Percentiles rank a stretch among this genome's conserved stretches.
Conservation (phyloP, 2,329 filamentous ascomycete genomes). For the Epichloe gansuensis region DNA sequence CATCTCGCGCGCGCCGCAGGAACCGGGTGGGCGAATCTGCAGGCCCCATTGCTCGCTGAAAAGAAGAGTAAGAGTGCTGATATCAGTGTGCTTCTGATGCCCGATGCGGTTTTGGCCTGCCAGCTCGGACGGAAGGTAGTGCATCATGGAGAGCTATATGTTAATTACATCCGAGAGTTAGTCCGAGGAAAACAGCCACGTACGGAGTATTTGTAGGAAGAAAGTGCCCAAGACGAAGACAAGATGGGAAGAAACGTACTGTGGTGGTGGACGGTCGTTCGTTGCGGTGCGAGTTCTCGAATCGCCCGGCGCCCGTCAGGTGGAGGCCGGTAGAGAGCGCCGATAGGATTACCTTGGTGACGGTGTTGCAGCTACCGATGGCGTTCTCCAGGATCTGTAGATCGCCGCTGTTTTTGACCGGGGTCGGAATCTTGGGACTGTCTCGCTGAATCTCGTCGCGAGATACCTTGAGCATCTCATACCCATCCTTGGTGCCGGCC, state of each 20-base stretch:
- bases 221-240: too few relatives aligned
- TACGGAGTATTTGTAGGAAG: too few relatives aligned
- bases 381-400: slow-evolving; percentile 36
- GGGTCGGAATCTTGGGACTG: slow-evolving; percentile 32
- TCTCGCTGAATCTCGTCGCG: slow-evolving; percentile 37
- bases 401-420: slow-evolving; percentile 36
- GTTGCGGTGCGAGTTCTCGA: slow-evolving; percentile 40
- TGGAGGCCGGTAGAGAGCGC: slow-evolving; percentile 35
- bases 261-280: slow-evolving; percentile 35
- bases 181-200: background rate
- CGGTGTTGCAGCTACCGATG: slow-evolving; percentile 37
- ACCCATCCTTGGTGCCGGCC: slow-evolving; percentile 36
- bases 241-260: background rate
- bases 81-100: slow-evolving; percentile 46
- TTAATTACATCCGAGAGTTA: background rate
- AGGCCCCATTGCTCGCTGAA: slow-evolving; percentile 46
- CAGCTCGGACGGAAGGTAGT: slow-evolving; percentile 36
- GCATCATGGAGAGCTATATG: slow-evolving; percentile 36
- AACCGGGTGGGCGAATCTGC: slow-evolving; percentile 38
- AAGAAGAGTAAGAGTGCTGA: slow-evolving; percentile 41
- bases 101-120: slow-evolving; percentile 31
- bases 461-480: slow-evolving; percentile 42
- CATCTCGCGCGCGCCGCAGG: slow-evolving; percentile 31
- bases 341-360: slow-evolving; percentile 38
- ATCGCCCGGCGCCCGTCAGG: slow-evolving; percentile 31